Percentiles rank a stretch among this genome's conserved stretches.
Evolutionary conservation across 2,329 filamentous ascomycete species (phyloP).

Genomic region (Herpotrichia juniperi): DNA sequence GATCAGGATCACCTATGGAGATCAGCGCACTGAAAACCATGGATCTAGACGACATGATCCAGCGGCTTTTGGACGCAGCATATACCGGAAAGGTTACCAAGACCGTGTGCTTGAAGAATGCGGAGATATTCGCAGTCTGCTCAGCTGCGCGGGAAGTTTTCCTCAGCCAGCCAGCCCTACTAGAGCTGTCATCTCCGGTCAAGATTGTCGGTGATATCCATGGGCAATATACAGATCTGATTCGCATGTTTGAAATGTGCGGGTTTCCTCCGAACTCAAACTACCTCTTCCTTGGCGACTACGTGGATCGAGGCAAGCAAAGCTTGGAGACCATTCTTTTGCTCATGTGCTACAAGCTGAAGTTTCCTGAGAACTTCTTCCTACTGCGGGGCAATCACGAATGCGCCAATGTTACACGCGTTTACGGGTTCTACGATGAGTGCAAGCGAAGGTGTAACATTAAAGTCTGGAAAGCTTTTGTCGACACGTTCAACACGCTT

Average conservation of each 20-base stretch:
- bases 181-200: conserved; percentile 90
- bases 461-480: conserved; percentile 99
- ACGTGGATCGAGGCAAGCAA: conserved; percentile 98
- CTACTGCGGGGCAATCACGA: conserved; percentile 98
- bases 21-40: conserved; percentile 92
- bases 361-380: conserved; percentile 99
- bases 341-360: conserved; percentile 98
- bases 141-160: conserved; percentile 87
- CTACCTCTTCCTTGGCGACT: conserved; percentile 99
- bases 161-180: conserved; percentile 85
- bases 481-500: conserved; percentile 98
- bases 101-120: conserved; percentile 95
- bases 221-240: conserved; percentile 97
- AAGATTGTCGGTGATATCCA: conserved; percentile 99
- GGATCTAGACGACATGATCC: conserved; percentile 97
- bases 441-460: conserved; percentile 99
- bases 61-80: conserved; percentile 88
- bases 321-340: conserved; percentile 98
- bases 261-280: conserved; percentile 98
- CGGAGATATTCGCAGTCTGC: conserved; percentile 94
- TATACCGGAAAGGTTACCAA: conserved; percentile 98
- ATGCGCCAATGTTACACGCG: conserved; percentile 97
- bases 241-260: conserved; percentile 97
- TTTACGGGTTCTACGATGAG: conserved; percentile 99
- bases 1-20: conserved; percentile 67